phyloP scores from a whole-genome alignment of 805 yeast species.

The Wickerhamomyces chaumierensis region DNA sequence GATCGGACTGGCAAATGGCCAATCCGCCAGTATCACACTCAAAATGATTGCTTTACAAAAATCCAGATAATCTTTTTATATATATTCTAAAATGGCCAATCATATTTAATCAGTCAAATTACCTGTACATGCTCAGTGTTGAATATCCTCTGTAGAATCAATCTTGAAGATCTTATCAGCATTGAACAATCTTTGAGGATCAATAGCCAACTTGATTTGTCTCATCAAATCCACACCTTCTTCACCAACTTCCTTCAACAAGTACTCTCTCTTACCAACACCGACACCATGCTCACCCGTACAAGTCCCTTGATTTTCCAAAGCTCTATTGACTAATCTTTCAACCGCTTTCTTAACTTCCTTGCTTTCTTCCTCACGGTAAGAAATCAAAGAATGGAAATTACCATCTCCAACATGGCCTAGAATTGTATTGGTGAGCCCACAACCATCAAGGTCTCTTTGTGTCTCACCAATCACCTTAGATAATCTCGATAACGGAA shows the following conservation, averaged over 20 bases:
- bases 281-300: constrained; percentile 89
- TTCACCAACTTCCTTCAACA: constrained; percentile 54
- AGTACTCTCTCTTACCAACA: constrained; percentile 55
- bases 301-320: constrained; percentile 69
- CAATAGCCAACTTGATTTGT: constrained; percentile 57
- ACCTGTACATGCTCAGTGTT: constrained; percentile 1
- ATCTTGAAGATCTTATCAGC: constrained; percentile 72
- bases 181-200: constrained; percentile 61
- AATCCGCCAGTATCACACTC: too few species aligned
- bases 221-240: constrained; percentile 67
- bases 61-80: too few species aligned
- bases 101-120: not conserved
- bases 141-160: constrained; percentile 37
- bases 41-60: too few species aligned
- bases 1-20: too few species aligned
- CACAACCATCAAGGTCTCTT: constrained; percentile 41
- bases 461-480: constrained; percentile 52
- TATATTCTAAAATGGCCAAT: too few species aligned
- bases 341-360: constrained; percentile 39
- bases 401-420: constrained; percentile 86
- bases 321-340: constrained; percentile 54
- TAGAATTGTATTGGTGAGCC: constrained; percentile 45
- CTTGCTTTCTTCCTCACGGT: constrained; percentile 36
- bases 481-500: constrained; percentile 62
- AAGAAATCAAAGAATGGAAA: constrained; percentile 58